A percentile compares a stretch with the other conserved stretches of the same genome.
Evolutionary conservation across 1,284 basidiomycete genomes (phyloP).

Genomic region (Pyrrhoderma noxium): DNA sequence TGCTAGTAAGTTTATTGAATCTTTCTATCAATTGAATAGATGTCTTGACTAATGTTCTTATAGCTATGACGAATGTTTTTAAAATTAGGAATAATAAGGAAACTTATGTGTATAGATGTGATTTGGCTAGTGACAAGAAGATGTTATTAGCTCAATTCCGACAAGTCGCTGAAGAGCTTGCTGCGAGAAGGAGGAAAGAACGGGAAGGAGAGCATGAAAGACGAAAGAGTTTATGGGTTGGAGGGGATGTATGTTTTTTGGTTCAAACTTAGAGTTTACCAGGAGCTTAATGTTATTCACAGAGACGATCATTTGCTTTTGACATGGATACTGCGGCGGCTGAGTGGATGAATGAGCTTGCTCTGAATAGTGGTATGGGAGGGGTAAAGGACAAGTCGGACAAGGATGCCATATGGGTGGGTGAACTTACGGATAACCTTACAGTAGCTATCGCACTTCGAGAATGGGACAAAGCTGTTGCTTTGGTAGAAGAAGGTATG

Average conservation of each 20-base stretch:
- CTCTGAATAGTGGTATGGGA: constrained; percentile 45
- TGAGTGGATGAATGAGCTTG: constrained; percentile 66
- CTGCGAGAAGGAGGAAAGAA: constrained; percentile 83
- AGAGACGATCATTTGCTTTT: constrained; percentile 24
- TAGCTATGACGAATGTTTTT: constrained; percentile 91
- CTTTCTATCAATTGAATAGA: neutral
- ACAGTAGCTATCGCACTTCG: constrained; percentile 87
- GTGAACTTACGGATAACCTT: constrained; percentile 87
- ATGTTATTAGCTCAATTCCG: constrained; percentile 79
- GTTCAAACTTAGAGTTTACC: neutral
- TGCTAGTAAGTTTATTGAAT: constrained; percentile 48
- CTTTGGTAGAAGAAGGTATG: constrained; percentile 76
- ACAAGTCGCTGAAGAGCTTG: constrained; percentile 86
- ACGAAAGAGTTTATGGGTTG: constrained; percentile 71
- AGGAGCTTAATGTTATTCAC: neutral
- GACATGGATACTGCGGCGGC: constrained; percentile 40
- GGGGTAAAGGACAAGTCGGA: constrained; percentile 65
- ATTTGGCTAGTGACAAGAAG: constrained; percentile 80
- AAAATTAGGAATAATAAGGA: constrained; percentile 93
- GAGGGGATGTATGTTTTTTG: constrained; percentile 45
- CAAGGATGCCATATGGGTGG: constrained; percentile 76
- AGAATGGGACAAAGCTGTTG: constrained; percentile 83
- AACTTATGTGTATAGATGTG: constrained; percentile 87
- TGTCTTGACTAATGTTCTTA: constrained; percentile 8
- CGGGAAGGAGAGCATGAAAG: constrained; percentile 87